Conservation (phyloP, 192 early-diverging fungal species). For the Backusella mclennaniae region DNA sequence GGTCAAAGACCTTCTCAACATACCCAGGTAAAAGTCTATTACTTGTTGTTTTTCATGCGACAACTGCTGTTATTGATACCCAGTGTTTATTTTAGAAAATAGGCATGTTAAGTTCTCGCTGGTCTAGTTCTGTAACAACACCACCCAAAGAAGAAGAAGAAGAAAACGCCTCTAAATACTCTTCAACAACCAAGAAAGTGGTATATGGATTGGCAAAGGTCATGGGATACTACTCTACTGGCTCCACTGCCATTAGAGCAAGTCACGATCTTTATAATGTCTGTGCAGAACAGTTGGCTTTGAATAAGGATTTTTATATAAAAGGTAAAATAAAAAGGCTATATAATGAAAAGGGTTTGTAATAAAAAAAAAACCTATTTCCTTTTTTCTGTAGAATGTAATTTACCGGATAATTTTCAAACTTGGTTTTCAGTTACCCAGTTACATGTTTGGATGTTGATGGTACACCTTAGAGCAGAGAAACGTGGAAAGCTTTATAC, state of each 20-base stretch:
- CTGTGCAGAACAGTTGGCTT: conserved; percentile 45
- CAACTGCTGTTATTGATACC: background rate
- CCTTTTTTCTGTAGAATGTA: conserved; percentile 42
- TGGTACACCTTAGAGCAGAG: conserved; percentile 77
- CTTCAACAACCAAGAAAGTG: conserved; percentile 35
- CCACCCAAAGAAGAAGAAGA: background rate
- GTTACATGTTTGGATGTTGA: conserved; percentile 93
- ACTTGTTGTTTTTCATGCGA: background rate
- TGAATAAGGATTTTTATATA: conserved; percentile 48
- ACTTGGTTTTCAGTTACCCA: conserved; percentile 92
- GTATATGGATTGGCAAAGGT: conserved; percentile 44
- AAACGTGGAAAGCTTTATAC: conserved; percentile 75
- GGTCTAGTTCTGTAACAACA: background rate
- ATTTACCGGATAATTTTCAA: conserved; percentile 86
- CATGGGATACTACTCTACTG: conserved; percentile 51
- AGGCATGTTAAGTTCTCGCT: background rate
- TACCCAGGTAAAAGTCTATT: background rate
- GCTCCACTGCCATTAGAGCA: conserved; percentile 51
- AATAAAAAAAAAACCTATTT: background rate
- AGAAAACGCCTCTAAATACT: conserved; percentile 20
- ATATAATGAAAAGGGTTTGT: background rate
- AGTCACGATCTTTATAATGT: conserved; percentile 49
- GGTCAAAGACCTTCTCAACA: background rate
- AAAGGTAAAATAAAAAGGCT: conserved; percentile 31
- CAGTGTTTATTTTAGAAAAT: background rate